Evolutionary conservation across 2,329 filamentous ascomycete genomes (phyloP).

Genomic region (Penicillium corylophilum): DNA sequence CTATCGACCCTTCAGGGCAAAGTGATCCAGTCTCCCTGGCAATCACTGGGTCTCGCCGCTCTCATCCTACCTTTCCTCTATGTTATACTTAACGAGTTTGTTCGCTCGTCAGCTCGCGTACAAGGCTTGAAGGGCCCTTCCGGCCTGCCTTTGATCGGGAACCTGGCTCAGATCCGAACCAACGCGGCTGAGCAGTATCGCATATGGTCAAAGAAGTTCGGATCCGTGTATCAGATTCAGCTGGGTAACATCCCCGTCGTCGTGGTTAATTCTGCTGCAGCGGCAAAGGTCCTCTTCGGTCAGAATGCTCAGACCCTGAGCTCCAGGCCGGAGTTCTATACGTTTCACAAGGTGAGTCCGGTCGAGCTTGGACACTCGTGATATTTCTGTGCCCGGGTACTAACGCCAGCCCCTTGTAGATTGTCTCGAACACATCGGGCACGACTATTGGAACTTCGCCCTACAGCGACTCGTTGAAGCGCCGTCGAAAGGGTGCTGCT

Average conservation of each 20-base stretch:
- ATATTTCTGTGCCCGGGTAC: not conserved
- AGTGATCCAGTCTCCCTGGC: conserved; percentile 20
- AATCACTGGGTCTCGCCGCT: conserved; percentile 17
- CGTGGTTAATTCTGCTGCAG: conserved; percentile 55
- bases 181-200: conserved; percentile 60
- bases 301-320: conserved; percentile 55
- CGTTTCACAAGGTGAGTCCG: conserved; percentile 55
- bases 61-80: conserved; percentile 44
- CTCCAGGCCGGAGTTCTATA: conserved; percentile 59
- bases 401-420: conserved; percentile 35
- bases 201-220: conserved; percentile 52
- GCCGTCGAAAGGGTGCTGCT: conserved; percentile 63
- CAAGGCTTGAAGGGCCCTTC: conserved; percentile 49
- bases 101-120: conserved; percentile 48
- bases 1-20: conserved; percentile 23
- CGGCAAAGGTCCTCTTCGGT: conserved; percentile 53
- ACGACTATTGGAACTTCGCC: conserved; percentile 69
- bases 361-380: not conserved
- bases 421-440: conserved; percentile 63
- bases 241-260: conserved; percentile 58
- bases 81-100: conserved; percentile 51
- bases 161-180: conserved; percentile 54
- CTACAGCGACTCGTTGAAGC: conserved; percentile 64
- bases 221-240: conserved; percentile 57
- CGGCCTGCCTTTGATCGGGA: conserved; percentile 56